phyloP scores from a whole-genome alignment of 2,329 filamentous ascomycete genomes.

The Alternaria longipes region DNA sequence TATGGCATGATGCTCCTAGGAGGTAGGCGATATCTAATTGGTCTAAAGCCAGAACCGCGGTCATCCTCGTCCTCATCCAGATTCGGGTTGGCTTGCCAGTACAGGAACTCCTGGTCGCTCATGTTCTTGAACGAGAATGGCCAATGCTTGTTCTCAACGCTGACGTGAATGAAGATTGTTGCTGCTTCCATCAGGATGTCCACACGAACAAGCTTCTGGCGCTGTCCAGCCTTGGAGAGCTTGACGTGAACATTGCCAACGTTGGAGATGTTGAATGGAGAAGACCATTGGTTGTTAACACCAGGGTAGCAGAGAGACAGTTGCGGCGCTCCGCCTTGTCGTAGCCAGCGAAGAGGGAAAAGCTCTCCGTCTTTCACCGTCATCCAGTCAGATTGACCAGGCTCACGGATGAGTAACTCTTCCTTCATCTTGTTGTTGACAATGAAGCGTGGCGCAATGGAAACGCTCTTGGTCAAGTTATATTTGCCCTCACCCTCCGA shows the following conservation, averaged over 20 bases:
- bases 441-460: conserved; percentile 89
- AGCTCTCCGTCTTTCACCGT: conserved; percentile 80
- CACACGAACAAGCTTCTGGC: conserved; percentile 85
- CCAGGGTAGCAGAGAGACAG: conserved; percentile 92
- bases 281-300: conserved; percentile 96
- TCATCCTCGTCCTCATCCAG: conserved; percentile 92
- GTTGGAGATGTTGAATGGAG: conserved; percentile 96
- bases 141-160: conserved; percentile 92
- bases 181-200: conserved; percentile 93
- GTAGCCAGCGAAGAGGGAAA: conserved; percentile 88
- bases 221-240: conserved; percentile 86
- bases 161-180: conserved; percentile 92
- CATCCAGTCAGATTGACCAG: conserved; percentile 86
- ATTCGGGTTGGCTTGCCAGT: conserved; percentile 94
- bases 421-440: conserved; percentile 92
- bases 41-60: conserved; percentile 82
- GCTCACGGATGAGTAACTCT: conserved; percentile 88
- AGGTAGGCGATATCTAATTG: conserved; percentile 89
- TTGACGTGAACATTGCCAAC: conserved; percentile 93
- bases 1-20: conserved; percentile 99
- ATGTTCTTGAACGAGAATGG: conserved; percentile 99
- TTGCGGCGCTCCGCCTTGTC: conserved; percentile 84
- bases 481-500: conserved; percentile 95
- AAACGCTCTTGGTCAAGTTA: conserved; percentile 95
- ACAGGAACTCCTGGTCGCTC: conserved; percentile 95